Base-by-base conservation (phyloP, 441 rosid species). In the Biscutella laevigata region DNA sequence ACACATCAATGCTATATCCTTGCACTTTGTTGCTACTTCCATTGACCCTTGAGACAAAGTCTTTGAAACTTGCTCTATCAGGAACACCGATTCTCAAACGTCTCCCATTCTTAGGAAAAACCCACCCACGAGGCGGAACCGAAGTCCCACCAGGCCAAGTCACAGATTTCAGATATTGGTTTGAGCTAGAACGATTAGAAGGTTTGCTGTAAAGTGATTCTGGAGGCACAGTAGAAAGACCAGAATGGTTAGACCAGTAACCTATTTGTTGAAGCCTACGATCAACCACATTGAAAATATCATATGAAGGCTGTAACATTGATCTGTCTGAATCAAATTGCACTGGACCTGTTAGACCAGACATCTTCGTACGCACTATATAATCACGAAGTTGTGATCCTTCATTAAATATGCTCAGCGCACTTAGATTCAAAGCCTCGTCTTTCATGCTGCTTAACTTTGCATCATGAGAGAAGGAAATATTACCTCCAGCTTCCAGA, bases 241-340 rank as follows among this genome's bases (percentile, higher is more conserved):
- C 88, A 9, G 95, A 82, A 67, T 92, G 56, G 71, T 88, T 88
- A 33, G 95, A 83, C 98, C 98, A 92, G 74, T 72, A 88, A 17
- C 98, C 98, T 34, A 88, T 62, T 61, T 17, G 83, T 46, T 40
- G 64, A 68, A 44, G 50, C 26, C 80, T 80, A 1, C 22, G 57
- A 46, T 69, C 71, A 29, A 81, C 57, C 27, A 65, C 79, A 61
- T 86, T 86, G 41, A 92, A 69, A 59, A 92, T 70, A 40, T 88
- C 96, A 68, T 55, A 88, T 3, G 98, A 67, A 51, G 96, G 95
- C 40, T 67, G 66, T 32, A 74, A 10, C 54, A 78, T 56, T 47
- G 82, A 79, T 35, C 91, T 73, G 53, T 88, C 94, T 6, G 42
- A 55, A 68, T 70, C 69, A 61, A 82, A 88, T 4, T 30, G 72